Evolutionary conservation across 2,329 filamentous ascomycete genomes (phyloP).

Genomic region (Penicillium sclerotigenum): DNA sequence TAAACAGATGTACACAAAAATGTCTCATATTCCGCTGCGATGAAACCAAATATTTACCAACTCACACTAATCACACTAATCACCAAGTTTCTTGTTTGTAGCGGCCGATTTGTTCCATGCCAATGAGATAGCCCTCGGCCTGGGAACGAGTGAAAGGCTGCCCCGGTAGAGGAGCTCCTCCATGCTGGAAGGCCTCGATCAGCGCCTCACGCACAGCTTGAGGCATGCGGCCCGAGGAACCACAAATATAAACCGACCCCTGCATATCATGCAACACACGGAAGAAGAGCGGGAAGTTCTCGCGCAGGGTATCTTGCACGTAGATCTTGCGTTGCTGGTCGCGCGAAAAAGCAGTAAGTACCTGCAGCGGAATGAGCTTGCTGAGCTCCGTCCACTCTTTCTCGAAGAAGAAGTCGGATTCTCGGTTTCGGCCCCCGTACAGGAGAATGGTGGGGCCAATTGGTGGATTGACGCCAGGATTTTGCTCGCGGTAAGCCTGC

Average conservation of each 20-base stretch:
- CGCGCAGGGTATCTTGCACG: constrained; percentile 62
- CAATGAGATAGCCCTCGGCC: constrained; percentile 55
- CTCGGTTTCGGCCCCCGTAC: constrained; percentile 75
- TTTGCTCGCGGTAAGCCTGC: constrained; percentile 29
- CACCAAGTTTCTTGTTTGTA: constrained; percentile 72
- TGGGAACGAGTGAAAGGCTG: constrained; percentile 40
- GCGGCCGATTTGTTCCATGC: constrained; percentile 60
- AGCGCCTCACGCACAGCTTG: constrained; percentile 65
- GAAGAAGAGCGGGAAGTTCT: constrained; percentile 51
- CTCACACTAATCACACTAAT: no score
- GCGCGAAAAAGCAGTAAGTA: constrained; percentile 67
- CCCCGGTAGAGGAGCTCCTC: constrained; percentile 44
- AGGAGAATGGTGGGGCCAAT: constrained; percentile 61
- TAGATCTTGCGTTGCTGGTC: constrained; percentile 65
- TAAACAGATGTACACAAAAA: neutral
- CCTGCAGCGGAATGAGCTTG: constrained; percentile 46
- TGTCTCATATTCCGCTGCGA: neutral
- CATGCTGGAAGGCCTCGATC: constrained; percentile 56
- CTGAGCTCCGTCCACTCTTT: constrained; percentile 65
- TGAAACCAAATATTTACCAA: neutral
- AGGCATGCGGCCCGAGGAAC: constrained; percentile 67
- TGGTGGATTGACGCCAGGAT: constrained; percentile 27
- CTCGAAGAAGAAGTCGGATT: constrained; percentile 76
- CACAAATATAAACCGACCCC: constrained; percentile 53
- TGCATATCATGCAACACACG: constrained; percentile 49